Conservation (phyloP, 176 grass and related monocot species). For the Echinochloa phyllopogon region DNA sequence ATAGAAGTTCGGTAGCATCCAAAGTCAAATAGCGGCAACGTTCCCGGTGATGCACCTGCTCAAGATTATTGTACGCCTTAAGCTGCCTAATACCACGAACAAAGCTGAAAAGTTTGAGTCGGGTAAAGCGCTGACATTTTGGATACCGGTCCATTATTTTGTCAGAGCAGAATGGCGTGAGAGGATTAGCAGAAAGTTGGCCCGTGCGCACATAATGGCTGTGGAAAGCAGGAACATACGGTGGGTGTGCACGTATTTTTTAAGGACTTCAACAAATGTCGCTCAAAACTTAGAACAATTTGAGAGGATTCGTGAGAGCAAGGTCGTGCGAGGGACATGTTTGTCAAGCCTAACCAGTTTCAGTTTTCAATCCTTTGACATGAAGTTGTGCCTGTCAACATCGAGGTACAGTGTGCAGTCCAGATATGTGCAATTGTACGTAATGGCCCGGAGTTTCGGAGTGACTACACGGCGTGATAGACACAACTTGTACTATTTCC, state of each 20-base stretch:
- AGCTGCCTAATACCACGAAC: conserved; percentile 47
- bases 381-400: background rate
- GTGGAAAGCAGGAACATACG: conserved; percentile 6
- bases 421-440: background rate
- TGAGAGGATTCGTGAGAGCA: background rate
- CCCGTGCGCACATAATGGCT: conserved; percentile 19
- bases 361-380: background rate
- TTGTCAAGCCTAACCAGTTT: background rate
- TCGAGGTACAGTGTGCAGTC: background rate
- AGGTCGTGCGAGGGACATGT: background rate
- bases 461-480: background rate
- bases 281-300: background rate
- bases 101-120: conserved; percentile 30
- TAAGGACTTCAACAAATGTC: conserved; percentile 3
- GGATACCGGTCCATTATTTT: conserved; percentile 3
- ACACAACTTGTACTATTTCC: background rate
- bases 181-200: background rate
- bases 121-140: conserved; percentile 36
- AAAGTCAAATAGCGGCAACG: conserved; percentile 14
- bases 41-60: background rate
- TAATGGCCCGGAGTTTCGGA: background rate
- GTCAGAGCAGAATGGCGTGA: conserved; percentile 8
- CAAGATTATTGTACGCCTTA: background rate
- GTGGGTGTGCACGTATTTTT: background rate
- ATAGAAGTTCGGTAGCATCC: conserved; percentile 16